phyloP scores from a whole-genome alignment of 192 early-diverging fungal species.

The Podila epigama region DNA sequence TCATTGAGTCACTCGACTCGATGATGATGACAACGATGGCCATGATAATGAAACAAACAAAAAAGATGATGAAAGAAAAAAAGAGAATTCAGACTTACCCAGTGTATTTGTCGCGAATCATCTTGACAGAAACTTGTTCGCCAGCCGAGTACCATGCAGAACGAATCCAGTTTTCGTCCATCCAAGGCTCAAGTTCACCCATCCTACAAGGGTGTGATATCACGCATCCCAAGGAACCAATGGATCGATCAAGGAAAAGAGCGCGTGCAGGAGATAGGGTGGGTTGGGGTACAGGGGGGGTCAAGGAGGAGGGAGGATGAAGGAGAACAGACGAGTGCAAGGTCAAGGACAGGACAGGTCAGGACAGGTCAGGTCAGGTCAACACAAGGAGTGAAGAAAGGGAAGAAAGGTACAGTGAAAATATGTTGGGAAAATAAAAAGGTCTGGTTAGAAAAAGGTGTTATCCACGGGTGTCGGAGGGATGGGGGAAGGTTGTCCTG shows the following conservation, averaged over 20 bases:
- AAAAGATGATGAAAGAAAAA: neutral
- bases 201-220: slow-evolving; percentile 64
- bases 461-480: no score
- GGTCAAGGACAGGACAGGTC: no score
- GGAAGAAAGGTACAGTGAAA: no score
- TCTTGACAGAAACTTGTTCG: slow-evolving; percentile 89
- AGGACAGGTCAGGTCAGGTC: no score
- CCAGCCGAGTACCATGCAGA: slow-evolving; percentile 86
- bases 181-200: slow-evolving; percentile 98
- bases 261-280: neutral
- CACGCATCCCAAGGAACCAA: no score
- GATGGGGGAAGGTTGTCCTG: no score
- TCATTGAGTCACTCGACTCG: no score
- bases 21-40: neutral
- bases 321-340: no score
- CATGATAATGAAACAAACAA: neutral
- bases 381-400: no score
- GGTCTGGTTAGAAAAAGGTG: no score
- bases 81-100: no score
- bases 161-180: slow-evolving; percentile 94
- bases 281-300: neutral
- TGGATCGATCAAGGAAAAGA: neutral
- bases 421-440: no score
- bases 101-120: slow-evolving; percentile 92
- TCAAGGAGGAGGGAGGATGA: neutral